Conservation (phyloP, 2,329 filamentous ascomycete species). For the Aspergillus piperis region DNA sequence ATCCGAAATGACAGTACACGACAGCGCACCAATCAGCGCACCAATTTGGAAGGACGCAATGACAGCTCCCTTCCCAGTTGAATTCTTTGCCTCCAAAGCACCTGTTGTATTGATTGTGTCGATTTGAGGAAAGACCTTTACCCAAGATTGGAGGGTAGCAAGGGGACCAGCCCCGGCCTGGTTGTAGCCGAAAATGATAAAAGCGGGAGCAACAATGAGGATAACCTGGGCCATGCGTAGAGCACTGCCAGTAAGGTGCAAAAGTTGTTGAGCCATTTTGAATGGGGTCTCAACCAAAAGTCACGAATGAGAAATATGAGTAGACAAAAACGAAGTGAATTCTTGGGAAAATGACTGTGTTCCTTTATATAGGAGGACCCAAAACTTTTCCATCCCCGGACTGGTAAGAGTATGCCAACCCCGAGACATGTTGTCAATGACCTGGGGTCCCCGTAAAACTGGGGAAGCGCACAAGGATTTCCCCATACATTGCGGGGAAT, state of each 20-base stretch:
- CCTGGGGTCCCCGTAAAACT: too few relatives aligned
- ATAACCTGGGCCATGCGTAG: constrained; percentile 24
- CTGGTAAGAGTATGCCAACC: too few relatives aligned
- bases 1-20: constrained; percentile 41
- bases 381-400: too few relatives aligned
- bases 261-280: too few relatives aligned
- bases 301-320: too few relatives aligned
- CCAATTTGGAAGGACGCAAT: constrained; percentile 26
- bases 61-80: constrained; percentile 31
- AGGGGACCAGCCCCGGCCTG: constrained; percentile 28
- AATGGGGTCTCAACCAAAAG: too few relatives aligned
- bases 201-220: constrained; percentile 27
- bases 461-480: too few relatives aligned
- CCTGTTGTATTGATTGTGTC: constrained; percentile 46
- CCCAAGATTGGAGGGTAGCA: constrained; percentile 29
- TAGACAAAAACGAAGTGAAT: too few relatives aligned
- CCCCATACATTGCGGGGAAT: too few relatives aligned
- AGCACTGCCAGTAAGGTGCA: constrained; percentile 9
- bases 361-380: too few relatives aligned
- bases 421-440: too few relatives aligned
- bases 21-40: constrained; percentile 25
- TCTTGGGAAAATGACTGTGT: too few relatives aligned
- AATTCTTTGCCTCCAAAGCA: constrained; percentile 20
- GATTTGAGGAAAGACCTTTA: constrained; percentile 56
- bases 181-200: constrained; percentile 31